A percentile compares a stretch with the other conserved stretches of the same genome.
Evolutionary conservation across 208 protist species (phyloP).

Genomic region (Angomonas deanei): DNA sequence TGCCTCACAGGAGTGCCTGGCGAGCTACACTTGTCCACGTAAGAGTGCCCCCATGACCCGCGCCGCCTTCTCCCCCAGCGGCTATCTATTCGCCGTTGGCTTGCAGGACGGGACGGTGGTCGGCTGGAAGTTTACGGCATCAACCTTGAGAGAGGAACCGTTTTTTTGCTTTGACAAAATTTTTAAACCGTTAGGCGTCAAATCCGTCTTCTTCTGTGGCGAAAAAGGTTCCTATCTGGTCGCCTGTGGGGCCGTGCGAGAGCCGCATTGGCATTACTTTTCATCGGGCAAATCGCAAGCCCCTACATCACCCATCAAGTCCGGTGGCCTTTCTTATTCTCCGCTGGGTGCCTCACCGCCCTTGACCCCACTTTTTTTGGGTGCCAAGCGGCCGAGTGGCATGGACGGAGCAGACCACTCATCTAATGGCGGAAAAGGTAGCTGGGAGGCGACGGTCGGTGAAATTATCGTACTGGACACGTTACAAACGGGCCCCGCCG

Average conservation of each 20-base stretch:
- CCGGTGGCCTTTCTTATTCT: neutral
- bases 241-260: slow-evolving; percentile 42
- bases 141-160: slow-evolving; percentile 21
- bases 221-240: slow-evolving; percentile 51
- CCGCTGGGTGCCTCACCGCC: neutral
- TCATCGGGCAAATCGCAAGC: neutral
- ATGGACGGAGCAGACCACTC: too few species aligned
- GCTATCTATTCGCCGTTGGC: slow-evolving; percentile 62
- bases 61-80: slow-evolving; percentile 51
- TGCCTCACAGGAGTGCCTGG: slow-evolving; percentile 57
- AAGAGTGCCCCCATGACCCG: slow-evolving; percentile 16
- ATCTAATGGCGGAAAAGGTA: neutral
- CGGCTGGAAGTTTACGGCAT: slow-evolving; percentile 54
- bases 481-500: slow-evolving; percentile 19
- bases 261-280: slow-evolving; percentile 20
- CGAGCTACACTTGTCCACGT: slow-evolving; percentile 44
- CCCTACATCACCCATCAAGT: neutral
- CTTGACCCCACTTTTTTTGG: neutral
- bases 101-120: slow-evolving; percentile 68
- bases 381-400: neutral
- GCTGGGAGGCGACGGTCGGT: slow-evolving; percentile 17
- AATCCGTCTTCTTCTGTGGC: slow-evolving; percentile 58
- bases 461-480: slow-evolving; percentile 33
- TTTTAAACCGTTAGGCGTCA: slow-evolving; percentile 40
- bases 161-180: slow-evolving; percentile 32